phyloP scores from a whole-genome alignment of 768 basidiomycete species.

The Termitomyces sp. region DNA sequence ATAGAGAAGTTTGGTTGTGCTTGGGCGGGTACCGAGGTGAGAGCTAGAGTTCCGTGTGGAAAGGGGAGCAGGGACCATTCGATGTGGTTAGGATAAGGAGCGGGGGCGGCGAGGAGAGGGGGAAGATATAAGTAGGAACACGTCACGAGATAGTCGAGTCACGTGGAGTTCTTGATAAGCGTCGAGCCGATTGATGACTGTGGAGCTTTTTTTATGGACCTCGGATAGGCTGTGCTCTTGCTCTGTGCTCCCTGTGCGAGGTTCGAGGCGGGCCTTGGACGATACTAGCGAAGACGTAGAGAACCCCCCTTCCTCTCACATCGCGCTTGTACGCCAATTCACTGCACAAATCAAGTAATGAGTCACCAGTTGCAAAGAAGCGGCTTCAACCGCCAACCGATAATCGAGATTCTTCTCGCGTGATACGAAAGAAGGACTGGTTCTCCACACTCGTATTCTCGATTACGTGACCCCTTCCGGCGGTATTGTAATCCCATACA shows the following conservation, averaged over 20 bases:
- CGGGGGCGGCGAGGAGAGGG: neutral
- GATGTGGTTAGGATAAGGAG: constrained; percentile 10
- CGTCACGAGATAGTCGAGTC: neutral
- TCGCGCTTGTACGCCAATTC: neutral
- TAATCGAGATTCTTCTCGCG: neutral
- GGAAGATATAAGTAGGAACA: neutral
- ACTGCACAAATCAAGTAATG: neutral
- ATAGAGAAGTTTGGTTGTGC: constrained; percentile 33
- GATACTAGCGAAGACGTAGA: neutral
- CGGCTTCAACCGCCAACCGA: neutral
- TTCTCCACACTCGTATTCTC: neutral
- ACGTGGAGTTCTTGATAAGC: neutral
- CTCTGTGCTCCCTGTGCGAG: neutral
- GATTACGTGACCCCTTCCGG: neutral
- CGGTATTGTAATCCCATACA: neutral
- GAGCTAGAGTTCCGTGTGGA: constrained; percentile 23
- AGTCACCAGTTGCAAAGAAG: neutral
- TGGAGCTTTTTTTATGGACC: neutral
- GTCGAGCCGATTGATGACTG: neutral
- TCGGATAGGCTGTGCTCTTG: too few relatives aligned
- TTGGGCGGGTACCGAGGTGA: constrained; percentile 6
- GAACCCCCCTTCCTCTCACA: neutral
- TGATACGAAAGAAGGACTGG: neutral
- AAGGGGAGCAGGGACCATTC: constrained; percentile 40
- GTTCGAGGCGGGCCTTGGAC: neutral